Conservation (phyloP, 2,329 filamentous ascomycete genomes). For the Diaporthe sp. region DNA sequence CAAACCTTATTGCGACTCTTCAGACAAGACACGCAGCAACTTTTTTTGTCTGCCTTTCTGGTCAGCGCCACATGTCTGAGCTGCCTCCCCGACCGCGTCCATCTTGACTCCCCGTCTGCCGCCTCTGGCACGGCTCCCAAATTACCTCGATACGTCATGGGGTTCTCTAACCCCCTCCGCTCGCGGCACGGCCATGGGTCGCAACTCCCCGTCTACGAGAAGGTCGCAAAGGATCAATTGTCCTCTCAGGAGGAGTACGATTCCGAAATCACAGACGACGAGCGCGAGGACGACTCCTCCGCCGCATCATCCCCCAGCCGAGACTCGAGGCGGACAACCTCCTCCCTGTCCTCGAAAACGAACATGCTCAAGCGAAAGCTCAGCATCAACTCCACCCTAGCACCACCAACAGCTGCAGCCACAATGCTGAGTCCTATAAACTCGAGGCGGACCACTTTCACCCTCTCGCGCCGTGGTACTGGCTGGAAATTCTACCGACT, state of each 20-base stretch:
- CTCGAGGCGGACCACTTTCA: slow-evolving; percentile 54
- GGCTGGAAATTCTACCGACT: slow-evolving; percentile 69
- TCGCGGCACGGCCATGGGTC: slow-evolving; percentile 57
- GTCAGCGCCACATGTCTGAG: slow-evolving; percentile 32
- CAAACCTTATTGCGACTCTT: slow-evolving; percentile 28
- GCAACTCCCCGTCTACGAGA: slow-evolving; percentile 66
- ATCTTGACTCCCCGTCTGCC: slow-evolving; percentile 28
- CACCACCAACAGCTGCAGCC: slow-evolving; percentile 35
- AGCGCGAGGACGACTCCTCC: slow-evolving; percentile 53
- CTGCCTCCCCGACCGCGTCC: slow-evolving; percentile 4
- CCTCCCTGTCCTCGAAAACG: slow-evolving; percentile 57
- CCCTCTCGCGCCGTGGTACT: slow-evolving; percentile 50
- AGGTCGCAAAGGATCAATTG: slow-evolving; percentile 62
- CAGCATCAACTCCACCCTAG: slow-evolving; percentile 37
- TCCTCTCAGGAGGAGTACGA: slow-evolving; percentile 65
- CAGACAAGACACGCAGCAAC: not conserved
- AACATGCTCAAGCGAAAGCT: slow-evolving; percentile 55
- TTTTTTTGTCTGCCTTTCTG: slow-evolving; percentile 9
- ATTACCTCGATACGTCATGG: slow-evolving; percentile 38
- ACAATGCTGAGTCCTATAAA: slow-evolving; percentile 39
- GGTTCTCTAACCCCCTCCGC: slow-evolving; percentile 58
- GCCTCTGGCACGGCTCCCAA: slow-evolving; percentile 21
- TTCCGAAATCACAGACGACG: slow-evolving; percentile 57
- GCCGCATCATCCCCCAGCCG: slow-evolving; percentile 60
- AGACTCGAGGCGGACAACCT: slow-evolving; percentile 69